Conservation (phyloP, 305 asterid species). For the Fraxinus ornus region DNA sequence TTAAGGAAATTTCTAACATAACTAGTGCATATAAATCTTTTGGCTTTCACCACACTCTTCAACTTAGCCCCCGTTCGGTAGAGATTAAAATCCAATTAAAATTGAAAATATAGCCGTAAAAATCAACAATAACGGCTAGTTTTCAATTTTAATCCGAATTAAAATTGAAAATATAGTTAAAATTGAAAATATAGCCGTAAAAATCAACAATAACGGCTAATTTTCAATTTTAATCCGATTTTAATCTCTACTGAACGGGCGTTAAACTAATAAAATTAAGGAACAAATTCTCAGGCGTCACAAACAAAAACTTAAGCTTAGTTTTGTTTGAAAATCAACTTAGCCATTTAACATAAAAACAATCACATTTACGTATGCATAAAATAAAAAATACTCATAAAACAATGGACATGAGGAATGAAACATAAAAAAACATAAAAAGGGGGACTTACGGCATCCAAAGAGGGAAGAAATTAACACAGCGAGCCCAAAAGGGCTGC, state of each 20-base stretch:
- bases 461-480: constrained; percentile 82
- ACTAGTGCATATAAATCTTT: not conserved
- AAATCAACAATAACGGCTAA: no score
- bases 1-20: not conserved
- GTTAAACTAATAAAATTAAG: not conserved
- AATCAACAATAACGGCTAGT: no score
- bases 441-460: constrained; percentile 88
- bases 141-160: no score
- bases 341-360: not conserved
- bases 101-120: no score
- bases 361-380: not conserved
- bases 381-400: not conserved
- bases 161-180: no score
- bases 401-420: constrained; percentile 2
- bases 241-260: no score
- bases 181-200: no score
- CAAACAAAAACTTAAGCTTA: not conserved
- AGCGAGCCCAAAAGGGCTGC: constrained; percentile 93
- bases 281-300: not conserved
- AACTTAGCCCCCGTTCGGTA: not conserved
- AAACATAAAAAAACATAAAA: not conserved
- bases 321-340: not conserved
- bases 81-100: no score
- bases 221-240: no score
- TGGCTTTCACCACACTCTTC: not conserved